phyloP scores from a whole-genome alignment of 768 basidiomycete genomes.

The Suillus brevipes region DNA sequence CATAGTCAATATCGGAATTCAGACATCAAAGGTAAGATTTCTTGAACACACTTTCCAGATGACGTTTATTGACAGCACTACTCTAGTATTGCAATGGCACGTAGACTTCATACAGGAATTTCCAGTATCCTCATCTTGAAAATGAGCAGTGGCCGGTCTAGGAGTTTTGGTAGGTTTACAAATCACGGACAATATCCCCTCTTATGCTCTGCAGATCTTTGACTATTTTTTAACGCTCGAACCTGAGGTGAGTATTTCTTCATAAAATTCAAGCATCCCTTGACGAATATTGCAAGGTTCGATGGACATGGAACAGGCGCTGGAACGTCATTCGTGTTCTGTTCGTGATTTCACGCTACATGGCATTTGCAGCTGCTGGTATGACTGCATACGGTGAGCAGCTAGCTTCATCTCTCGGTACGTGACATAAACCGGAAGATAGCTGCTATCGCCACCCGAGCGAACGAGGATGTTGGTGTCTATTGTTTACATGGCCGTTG shows the following conservation, averaged over 20 bases:
- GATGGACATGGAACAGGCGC: conserved; percentile 9
- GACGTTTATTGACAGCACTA: neutral
- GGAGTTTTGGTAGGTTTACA: neutral
- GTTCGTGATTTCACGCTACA: conserved; percentile 8
- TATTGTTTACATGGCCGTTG: neutral
- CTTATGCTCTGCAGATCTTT: neutral
- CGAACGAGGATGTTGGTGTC: neutral
- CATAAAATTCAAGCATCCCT: no score
- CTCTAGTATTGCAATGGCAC: conserved; percentile 1
- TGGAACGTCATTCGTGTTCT: conserved; percentile 5
- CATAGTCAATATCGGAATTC: neutral
- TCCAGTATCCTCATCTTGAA: neutral
- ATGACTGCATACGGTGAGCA: conserved; percentile 12
- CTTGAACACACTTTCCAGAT: neutral
- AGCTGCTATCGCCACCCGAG: neutral
- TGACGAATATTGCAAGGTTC: neutral
- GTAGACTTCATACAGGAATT: neutral
- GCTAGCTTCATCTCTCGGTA: neutral
- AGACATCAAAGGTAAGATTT: conserved; percentile 2
- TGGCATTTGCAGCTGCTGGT: conserved; percentile 5
- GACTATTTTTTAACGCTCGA: conserved; percentile 3
- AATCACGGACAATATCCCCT: neutral
- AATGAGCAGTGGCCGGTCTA: neutral
- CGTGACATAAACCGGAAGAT: neutral
- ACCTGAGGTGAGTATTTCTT: neutral